Conservation (phyloP, 2,329 filamentous ascomycete species). For the Pseudogymnoascus sp. region DNA sequence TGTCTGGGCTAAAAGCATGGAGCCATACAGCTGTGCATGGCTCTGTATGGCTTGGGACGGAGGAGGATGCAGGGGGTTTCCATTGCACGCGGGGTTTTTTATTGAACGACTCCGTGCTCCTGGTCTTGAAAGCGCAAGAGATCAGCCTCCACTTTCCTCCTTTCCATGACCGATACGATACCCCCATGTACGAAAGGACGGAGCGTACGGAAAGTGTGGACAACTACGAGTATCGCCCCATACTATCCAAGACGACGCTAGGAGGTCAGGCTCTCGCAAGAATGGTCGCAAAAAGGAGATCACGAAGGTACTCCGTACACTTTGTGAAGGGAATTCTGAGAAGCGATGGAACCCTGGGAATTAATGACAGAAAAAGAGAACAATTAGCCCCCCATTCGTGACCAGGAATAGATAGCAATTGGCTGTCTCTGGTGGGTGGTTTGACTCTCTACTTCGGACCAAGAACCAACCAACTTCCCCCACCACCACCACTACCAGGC, state of each 20-base stretch:
- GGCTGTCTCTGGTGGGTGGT: not conserved
- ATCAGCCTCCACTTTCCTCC: constrained; percentile 6
- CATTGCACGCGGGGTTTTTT: constrained; percentile 1
- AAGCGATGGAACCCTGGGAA: constrained; percentile 6
- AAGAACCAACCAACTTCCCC: constrained; percentile 6
- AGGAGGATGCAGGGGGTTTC: constrained; percentile 2
- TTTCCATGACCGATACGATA: constrained; percentile 3
- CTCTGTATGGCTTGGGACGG: constrained; percentile 2
- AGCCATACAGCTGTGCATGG: constrained; percentile 4
- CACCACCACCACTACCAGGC: constrained; percentile 6
- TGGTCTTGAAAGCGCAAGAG: constrained; percentile 8
- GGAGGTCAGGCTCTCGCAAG: constrained; percentile 5
- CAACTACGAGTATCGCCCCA: not conserved
- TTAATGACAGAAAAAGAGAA: constrained; percentile 7
- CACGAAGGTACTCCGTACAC: not conserved
- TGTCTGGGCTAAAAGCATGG: constrained; percentile 6
- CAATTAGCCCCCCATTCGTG: constrained; percentile 7
- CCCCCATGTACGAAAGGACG: not conserved
- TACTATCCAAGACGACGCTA: constrained; percentile 6
- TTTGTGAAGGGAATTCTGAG: constrained; percentile 3
- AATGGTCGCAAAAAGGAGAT: constrained; percentile 1
- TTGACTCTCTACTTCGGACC: not conserved
- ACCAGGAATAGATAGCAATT: not conserved
- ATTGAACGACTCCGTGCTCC: constrained; percentile 5
- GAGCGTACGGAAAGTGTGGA: not conserved